A percentile compares a stretch with the other conserved stretches of the same genome.
Conservation (phyloP, 2,329 filamentous ascomycete species). For the Pseudogymnoascus sp. region DNA sequence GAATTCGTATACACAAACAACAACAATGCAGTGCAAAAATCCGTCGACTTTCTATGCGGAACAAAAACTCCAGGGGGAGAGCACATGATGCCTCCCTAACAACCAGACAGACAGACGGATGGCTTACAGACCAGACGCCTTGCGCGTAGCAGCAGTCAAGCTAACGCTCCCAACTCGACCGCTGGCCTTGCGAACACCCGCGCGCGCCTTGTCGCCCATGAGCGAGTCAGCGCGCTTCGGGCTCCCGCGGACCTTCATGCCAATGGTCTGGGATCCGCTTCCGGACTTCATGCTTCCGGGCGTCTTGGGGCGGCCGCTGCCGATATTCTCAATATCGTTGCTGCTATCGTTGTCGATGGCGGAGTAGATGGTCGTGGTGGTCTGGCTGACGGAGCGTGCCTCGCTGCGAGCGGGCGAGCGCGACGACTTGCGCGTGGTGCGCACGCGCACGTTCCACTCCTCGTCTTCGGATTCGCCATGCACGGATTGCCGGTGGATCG, state of each 20-base stretch:
- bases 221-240: conserved; percentile 44
- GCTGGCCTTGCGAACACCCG: conserved; percentile 57
- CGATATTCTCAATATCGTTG: conserved; percentile 66
- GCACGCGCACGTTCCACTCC: conserved; percentile 63
- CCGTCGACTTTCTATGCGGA: background rate
- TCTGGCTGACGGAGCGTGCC: conserved; percentile 69
- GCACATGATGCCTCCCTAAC: conserved; percentile 3
- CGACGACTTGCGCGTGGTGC: conserved; percentile 57
- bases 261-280: conserved; percentile 40
- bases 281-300: conserved; percentile 49
- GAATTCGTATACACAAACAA: background rate
- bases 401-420: conserved; percentile 52
- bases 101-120: background rate
- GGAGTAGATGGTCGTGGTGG: conserved; percentile 60
- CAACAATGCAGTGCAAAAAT: conserved; percentile 1
- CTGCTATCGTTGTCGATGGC: conserved; percentile 60
- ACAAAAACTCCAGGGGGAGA: conserved; percentile 18
- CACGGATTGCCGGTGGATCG: conserved; percentile 54
- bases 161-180: conserved; percentile 56
- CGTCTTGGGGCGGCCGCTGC: conserved; percentile 43
- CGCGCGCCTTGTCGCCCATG: conserved; percentile 42
- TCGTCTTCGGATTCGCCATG: conserved; percentile 75
- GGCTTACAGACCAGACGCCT: conserved; percentile 27
- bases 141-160: conserved; percentile 20
- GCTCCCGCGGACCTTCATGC: conserved; percentile 56